Base-by-base conservation (phyloP, 148 eudicot genomes). In the Linanthus parryae region DNA sequence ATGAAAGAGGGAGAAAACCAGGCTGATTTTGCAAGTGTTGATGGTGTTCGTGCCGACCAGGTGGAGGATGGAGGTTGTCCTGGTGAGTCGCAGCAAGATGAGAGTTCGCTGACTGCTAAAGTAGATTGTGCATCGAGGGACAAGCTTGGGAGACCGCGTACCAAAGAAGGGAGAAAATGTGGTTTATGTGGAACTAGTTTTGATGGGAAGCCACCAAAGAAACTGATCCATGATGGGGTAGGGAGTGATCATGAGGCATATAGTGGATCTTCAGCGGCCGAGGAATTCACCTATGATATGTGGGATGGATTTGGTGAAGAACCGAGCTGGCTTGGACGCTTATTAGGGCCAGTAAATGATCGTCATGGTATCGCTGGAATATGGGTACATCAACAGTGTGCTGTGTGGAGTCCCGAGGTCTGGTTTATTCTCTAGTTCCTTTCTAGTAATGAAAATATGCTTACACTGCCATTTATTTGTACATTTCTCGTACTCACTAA, bases 401-500 rank as follows among this genome's bases (percentile, higher is more conserved):
- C 98, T 63, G 98, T 91, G 22, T 91, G 98, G 98, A 91, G 98
- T 79, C 98, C 98, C 39, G 98, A 91, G 95, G 98, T 91, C 62
- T 60, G 70, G 48, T 67, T 35, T 48, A 35, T 58, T 54, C 19
- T 17, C 20, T n/a, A 24, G 35, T 4, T 61, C 43, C 30, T 33
- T 62, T 48, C 28, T 58, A n/a, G n/a, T n/a, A n/a, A n/a, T n/a
- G n/a, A n/a, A n/a, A n/a, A n/a, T n/a, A n/a, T n/a, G n/a, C n/a
- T n/a, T n/a, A n/a, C n/a, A n/a, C n/a, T n/a, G n/a, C n/a, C n/a
- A n/a, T n/a, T n/a, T n/a, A n/a, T n/a, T n/a, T n/a, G n/a, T n/a
- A n/a, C n/a, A n/a, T n/a, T n/a, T n/a, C n/a, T n/a, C n/a, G n/a
- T n/a, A n/a, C n/a, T n/a, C n/a, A n/a, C n/a, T n/a, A n/a, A n/a